Percentiles rank a stretch among this genome's conserved stretches.
phyloP scores from a whole-genome alignment of 768 basidiomycete species.

The Pleurotus tuber-regium region DNA sequence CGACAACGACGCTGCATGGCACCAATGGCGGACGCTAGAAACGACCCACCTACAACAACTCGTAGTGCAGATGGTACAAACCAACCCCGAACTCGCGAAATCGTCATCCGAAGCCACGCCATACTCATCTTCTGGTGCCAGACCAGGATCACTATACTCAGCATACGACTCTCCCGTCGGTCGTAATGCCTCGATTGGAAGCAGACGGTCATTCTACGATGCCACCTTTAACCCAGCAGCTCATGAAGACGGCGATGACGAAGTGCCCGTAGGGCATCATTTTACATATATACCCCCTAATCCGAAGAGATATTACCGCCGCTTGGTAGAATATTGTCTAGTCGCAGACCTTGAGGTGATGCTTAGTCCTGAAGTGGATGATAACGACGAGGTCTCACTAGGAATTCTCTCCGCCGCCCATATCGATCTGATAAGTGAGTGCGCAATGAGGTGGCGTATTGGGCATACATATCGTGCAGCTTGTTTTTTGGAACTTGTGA shows the following conservation, averaged over 20 bases:
- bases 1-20: constrained; percentile 76
- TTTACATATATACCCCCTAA: constrained; percentile 93
- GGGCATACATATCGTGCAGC: constrained; percentile 72
- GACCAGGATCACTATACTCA: constrained; percentile 61
- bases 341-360: constrained; percentile 85
- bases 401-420: constrained; percentile 83
- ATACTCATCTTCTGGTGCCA: constrained; percentile 40
- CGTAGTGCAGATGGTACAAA: constrained; percentile 82
- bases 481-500: constrained; percentile 84
- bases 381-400: constrained; percentile 92
- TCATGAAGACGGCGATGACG: constrained; percentile 52
- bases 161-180: constrained; percentile 31
- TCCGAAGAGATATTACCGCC: constrained; percentile 81
- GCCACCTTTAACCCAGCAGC: too few relatives aligned
- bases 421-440: constrained; percentile 82
- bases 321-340: constrained; percentile 81
- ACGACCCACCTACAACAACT: constrained; percentile 83
- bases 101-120: constrained; percentile 59
- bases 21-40: constrained; percentile 80
- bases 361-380: constrained; percentile 87
- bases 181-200: constrained; percentile 64
- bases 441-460: constrained; percentile 88
- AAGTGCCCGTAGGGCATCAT: constrained; percentile 66
- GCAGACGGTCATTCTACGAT: constrained; percentile 58
- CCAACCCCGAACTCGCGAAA: constrained; percentile 85